Conservation (phyloP, 2,329 filamentous ascomycete species). For the Talaromyces amestolkiae region DNA sequence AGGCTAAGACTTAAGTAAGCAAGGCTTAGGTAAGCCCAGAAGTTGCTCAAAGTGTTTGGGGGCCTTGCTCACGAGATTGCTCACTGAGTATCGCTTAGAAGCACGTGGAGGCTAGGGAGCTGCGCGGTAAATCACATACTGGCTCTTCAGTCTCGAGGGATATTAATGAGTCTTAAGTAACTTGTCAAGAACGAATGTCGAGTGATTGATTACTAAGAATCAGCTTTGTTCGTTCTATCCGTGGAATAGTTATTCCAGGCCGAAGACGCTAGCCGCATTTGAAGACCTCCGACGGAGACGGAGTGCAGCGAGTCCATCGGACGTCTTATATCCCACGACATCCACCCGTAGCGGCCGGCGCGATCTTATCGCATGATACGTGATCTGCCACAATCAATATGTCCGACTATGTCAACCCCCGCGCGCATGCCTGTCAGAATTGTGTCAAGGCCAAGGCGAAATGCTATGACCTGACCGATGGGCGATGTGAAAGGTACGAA, state of each 20-base stretch:
- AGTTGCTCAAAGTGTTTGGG: neutral
- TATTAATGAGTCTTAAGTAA: neutral
- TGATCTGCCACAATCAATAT: neutral
- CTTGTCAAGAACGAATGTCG: neutral
- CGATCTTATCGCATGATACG: too few species aligned
- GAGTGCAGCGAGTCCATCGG: constrained; percentile 9
- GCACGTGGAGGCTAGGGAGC: neutral
- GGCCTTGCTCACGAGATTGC: neutral
- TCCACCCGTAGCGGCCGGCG: neutral
- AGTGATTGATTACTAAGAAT: neutral
- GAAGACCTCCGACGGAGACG: constrained; percentile 9
- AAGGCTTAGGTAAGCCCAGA: neutral
- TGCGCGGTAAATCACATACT: neutral
- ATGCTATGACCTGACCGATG: constrained; percentile 13
- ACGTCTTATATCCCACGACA: constrained; percentile 8
- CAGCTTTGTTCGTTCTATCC: neutral
- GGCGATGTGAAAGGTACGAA: constrained; percentile 14
- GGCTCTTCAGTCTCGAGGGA: neutral
- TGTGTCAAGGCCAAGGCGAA: constrained; percentile 17
- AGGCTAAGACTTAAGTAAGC: neutral
- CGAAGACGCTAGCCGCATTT: neutral
- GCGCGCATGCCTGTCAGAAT: constrained; percentile 17
- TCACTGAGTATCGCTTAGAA: neutral
- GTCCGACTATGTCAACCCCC: constrained; percentile 16
- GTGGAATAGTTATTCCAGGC: constrained; percentile 5